These are phyloP conservation scores for Hydnomerulius pinastri DNA, from an alignment of 768 basidiomycete species.

Conservation along the genomic window DNA sequence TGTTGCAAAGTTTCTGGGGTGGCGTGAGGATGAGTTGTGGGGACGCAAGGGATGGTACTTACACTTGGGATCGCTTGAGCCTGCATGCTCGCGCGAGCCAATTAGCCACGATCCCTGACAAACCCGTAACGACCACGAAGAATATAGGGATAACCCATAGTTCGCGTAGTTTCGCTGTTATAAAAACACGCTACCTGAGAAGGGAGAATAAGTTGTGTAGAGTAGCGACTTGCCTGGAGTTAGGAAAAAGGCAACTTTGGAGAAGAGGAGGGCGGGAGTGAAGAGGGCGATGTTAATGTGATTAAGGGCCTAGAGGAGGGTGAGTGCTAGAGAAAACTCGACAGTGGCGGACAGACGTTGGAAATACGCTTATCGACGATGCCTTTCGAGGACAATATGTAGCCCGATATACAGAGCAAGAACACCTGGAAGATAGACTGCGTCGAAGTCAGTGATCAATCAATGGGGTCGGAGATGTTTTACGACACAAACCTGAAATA, in stretches of 20 bases:
- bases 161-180: slow-evolving; percentile 69
- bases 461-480: background rate
- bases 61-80: slow-evolving; percentile 79
- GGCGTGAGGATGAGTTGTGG: background rate
- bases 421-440: slow-evolving; percentile 92
- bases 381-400: slow-evolving; percentile 73
- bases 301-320: slow-evolving; percentile 61
- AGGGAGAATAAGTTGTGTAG: background rate
- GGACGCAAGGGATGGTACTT: slow-evolving; percentile 15
- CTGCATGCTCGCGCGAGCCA: slow-evolving; percentile 61
- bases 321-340: background rate
- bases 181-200: background rate
- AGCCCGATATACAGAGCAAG: slow-evolving; percentile 81
- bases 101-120: slow-evolving; percentile 72
- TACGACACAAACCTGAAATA: slow-evolving; percentile 29
- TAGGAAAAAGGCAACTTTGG: slow-evolving; percentile 92
- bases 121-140: slow-evolving; percentile 72
- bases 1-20: slow-evolving; percentile 75
- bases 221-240: slow-evolving; percentile 71
- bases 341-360: slow-evolving; percentile 55
- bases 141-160: slow-evolving; percentile 87
- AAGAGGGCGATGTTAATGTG: slow-evolving; percentile 87
- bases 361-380: slow-evolving; percentile 90
- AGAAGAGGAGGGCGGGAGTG: slow-evolving; percentile 85
- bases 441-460: background rate